Evolutionary conservation across 441 rosid species (phyloP), one percentile per base, ranked within the genome.

Genomic region (Sinapis alba): DNA sequence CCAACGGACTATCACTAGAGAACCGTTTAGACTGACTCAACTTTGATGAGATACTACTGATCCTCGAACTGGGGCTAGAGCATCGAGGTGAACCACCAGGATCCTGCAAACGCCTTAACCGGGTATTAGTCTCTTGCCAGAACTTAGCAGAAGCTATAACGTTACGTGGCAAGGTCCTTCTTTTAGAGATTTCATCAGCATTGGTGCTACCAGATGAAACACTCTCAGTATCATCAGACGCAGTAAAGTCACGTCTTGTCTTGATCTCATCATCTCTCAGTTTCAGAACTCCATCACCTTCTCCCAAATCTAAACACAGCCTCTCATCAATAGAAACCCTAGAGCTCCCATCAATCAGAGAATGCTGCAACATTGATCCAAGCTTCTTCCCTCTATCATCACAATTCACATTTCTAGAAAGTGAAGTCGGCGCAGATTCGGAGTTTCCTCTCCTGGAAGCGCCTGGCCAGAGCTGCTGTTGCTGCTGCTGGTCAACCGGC

Each of bases 61-160:
- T 77, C 79, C 84, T 85, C 7, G 84, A 83, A 60, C 79, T 83
- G 2, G 87, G 87, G 78, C 87, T 86, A 27, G 84, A 58, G 16
- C 74, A 84, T 65, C 82, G 61, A 18, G 88, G 92, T 0, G 92
- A 86, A 7, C 89, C 85, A 0, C 54, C 6, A 50, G 91, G 91
- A 75, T 90, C 90, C 65, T 88, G 95, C 69, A 88, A 76, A 69
- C 92, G 79, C 66, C 95, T 83, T 74, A 90, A 81, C 78, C 92
- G 83, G 75, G 82, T 86, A 67, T 90, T 90, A 50, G 92, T 90
- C 78, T 90, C 92, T 74, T 86, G 95, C 95, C 95, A 90, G 68
- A 90, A 90, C 78, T 77, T 86, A 1, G 92, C 87, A 62, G 92
- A 90, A 50, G 86, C 80, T 59, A 41, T 74, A 59, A 72, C 77